A percentile compares a stretch with the other conserved stretches of the same genome.
Evolutionary conservation across 805 yeast genomes (phyloP).

Genomic region (Cyberlindnera veronae): DNA sequence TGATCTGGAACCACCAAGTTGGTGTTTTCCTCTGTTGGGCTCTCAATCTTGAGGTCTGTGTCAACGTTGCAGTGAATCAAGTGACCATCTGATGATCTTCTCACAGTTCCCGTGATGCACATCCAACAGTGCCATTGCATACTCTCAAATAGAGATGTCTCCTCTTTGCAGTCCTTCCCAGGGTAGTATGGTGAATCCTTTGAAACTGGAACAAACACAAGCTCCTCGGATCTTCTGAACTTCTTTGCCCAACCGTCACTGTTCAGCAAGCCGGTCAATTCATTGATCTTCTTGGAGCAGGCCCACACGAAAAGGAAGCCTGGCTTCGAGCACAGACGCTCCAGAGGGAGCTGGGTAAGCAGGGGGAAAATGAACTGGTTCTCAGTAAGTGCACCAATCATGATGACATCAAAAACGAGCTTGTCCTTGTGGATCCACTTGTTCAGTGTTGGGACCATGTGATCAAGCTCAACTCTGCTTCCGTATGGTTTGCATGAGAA

Average conservation of each 20-base stretch:
- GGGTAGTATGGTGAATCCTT: slow-evolving; percentile 66
- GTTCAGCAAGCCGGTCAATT: slow-evolving; percentile 51
- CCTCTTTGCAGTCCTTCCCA: slow-evolving; percentile 41
- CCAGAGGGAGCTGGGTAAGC: slow-evolving; percentile 64
- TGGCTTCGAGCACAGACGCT: slow-evolving; percentile 74
- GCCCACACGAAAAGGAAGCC: slow-evolving; percentile 90
- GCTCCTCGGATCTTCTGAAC: slow-evolving; percentile 86
- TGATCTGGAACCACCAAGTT: slow-evolving; percentile 65
- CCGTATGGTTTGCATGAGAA: slow-evolving; percentile 68
- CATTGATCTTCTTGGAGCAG: slow-evolving; percentile 66
- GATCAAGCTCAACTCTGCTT: slow-evolving; percentile 44
- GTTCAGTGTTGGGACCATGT: slow-evolving; percentile 55
- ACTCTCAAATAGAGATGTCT: slow-evolving; percentile 51
- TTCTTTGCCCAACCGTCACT: slow-evolving; percentile 57
- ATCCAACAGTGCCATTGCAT: slow-evolving; percentile 97
- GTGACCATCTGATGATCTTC: slow-evolving; percentile 79
- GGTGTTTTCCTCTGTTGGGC: slow-evolving; percentile 28
- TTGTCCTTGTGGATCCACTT: slow-evolving; percentile 58
- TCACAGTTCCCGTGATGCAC: slow-evolving; percentile 93
- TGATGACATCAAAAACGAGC: slow-evolving; percentile 79
- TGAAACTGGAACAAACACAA: slow-evolving; percentile 75
- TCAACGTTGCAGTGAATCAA: slow-evolving; percentile 90
- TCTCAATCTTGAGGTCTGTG: slow-evolving; percentile 79
- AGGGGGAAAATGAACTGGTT: slow-evolving; percentile 65
- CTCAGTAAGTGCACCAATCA: slow-evolving; percentile 84